phyloP scores from a whole-genome alignment of 2,329 filamentous ascomycete species.

The Acrodontium crateriforme region DNA sequence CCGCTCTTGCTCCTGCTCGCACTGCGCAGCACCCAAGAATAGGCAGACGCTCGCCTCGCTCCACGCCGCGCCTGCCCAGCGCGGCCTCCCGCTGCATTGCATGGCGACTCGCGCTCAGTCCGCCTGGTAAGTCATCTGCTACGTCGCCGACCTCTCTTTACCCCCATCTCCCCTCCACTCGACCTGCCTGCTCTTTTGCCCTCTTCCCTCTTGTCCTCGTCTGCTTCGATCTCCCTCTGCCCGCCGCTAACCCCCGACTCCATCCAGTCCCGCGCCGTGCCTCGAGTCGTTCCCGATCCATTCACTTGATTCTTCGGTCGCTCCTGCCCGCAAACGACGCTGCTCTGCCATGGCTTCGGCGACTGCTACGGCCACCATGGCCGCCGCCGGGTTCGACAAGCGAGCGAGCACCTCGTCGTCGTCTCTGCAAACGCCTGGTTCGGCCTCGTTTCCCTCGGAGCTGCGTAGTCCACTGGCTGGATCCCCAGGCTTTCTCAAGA shows the following conservation, averaged over 20 bases:
- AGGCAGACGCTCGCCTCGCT: too few relatives aligned
- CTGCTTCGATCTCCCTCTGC: conserved; percentile 2
- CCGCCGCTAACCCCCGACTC: conserved; percentile 12
- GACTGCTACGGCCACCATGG: conserved; percentile 21
- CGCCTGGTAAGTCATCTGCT: too few relatives aligned
- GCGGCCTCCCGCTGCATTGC: too few relatives aligned
- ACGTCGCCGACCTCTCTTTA: conserved; percentile 9
- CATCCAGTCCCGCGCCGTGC: too few relatives aligned
- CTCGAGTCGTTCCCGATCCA: conserved; percentile 15
- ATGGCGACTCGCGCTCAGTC: too few relatives aligned
- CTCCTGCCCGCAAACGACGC: conserved; percentile 14
- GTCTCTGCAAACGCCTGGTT: conserved; percentile 42
- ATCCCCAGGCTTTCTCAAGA: conserved; percentile 52
- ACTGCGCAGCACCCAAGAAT: too few relatives aligned
- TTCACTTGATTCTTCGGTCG: conserved; percentile 19
- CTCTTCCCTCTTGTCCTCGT: conserved; percentile 4
- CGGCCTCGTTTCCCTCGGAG: conserved; percentile 42
- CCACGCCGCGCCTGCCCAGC: too few relatives aligned
- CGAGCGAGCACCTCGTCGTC: conserved; percentile 20
- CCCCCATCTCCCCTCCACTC: conserved; percentile 8
- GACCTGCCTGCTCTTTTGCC: conserved; percentile 5
- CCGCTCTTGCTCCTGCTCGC: too few relatives aligned
- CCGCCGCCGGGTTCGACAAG: conserved; percentile 25
- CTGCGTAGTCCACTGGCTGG: conserved; percentile 52
- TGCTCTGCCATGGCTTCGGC: conserved; percentile 15